phyloP scores from a whole-genome alignment of 1,284 basidiomycete genomes.

The Megacollybia platyphylla region DNA sequence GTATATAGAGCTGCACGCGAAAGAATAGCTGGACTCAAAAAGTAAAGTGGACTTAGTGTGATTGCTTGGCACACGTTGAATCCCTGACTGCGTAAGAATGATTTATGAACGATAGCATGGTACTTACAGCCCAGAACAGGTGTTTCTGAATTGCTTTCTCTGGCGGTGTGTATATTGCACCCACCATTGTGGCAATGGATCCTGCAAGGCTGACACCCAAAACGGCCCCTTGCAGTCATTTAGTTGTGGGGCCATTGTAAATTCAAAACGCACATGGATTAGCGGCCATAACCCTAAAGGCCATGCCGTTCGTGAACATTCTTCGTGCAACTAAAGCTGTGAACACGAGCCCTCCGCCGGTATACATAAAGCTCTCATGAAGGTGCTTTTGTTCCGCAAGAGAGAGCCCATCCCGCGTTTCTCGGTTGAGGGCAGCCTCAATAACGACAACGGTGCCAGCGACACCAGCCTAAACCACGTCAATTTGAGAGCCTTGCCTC shows the following conservation, averaged over 20 bases:
- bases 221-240: slow-evolving; percentile 47
- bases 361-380: slow-evolving; percentile 79
- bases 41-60: slow-evolving; percentile 74
- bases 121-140: slow-evolving; percentile 61
- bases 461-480: slow-evolving; percentile 39
- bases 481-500: slow-evolving; percentile 1
- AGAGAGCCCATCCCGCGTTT: slow-evolving; percentile 60
- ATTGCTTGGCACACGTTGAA: slow-evolving; percentile 84
- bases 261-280: slow-evolving; percentile 58
- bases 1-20: slow-evolving; percentile 88
- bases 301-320: slow-evolving; percentile 66
- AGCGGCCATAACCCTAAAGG: slow-evolving; percentile 70
- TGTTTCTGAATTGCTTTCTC: slow-evolving; percentile 65
- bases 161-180: slow-evolving; percentile 61
- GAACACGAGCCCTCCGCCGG: slow-evolving; percentile 67
- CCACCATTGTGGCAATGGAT: slow-evolving; percentile 71
- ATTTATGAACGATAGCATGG: background rate
- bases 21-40: slow-evolving; percentile 76
- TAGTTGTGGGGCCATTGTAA: background rate
- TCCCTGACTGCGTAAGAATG: slow-evolving; percentile 27
- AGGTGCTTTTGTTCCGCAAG: slow-evolving; percentile 55
- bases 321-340: slow-evolving; percentile 71
- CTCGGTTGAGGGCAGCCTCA: slow-evolving; percentile 62
- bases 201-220: slow-evolving; percentile 74
- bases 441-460: slow-evolving; percentile 55